A percentile compares a stretch with the other conserved stretches of the same genome.
Evolutionary conservation across 75 land plant species (phyloP).

Genomic region (Chamaecyparis obtusa): DNA sequence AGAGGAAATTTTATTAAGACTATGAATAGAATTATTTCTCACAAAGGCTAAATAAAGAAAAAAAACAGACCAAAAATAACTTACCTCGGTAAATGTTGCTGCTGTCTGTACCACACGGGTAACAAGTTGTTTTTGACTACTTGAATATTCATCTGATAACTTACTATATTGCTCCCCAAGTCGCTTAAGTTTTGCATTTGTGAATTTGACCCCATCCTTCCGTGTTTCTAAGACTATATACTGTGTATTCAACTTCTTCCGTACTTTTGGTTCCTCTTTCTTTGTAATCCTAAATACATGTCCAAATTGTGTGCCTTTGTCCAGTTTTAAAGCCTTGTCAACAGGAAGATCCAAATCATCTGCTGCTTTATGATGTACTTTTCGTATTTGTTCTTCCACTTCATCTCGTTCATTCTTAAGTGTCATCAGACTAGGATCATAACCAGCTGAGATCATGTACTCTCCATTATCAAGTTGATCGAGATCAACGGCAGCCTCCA

Average conservation of each 20-base stretch:
- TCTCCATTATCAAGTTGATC: conserved; percentile 95
- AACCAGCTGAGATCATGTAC: conserved; percentile 90
- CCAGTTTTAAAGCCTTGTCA: conserved; percentile 87
- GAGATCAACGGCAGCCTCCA: conserved; percentile 87
- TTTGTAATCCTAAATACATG: conserved; percentile 97
- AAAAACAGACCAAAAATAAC: neutral
- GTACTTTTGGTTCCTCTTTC: conserved; percentile 94
- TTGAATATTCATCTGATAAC: conserved; percentile 65
- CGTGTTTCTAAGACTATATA: conserved; percentile 90
- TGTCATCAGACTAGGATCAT: conserved; percentile 55
- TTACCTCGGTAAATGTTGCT: conserved; percentile 84
- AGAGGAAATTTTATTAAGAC: neutral
- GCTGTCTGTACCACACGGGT: conserved; percentile 74
- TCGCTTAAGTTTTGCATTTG: conserved; percentile 87
- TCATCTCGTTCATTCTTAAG: conserved; percentile 66
- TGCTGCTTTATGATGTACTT: conserved; percentile 74
- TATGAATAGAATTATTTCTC: neutral
- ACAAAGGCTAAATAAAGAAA: neutral
- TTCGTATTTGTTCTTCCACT: conserved; percentile 69
- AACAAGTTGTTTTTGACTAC: conserved; percentile 78
- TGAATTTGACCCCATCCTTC: conserved; percentile 95
- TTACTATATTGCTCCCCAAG: conserved; percentile 76
- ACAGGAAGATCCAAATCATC: conserved; percentile 85
- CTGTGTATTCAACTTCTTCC: conserved; percentile 68
- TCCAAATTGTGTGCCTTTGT: conserved; percentile 86